Percentiles rank a stretch among this genome's conserved stretches.
phyloP scores from a whole-genome alignment of 2,329 filamentous ascomycete genomes.

The Penicillium sp. region DNA sequence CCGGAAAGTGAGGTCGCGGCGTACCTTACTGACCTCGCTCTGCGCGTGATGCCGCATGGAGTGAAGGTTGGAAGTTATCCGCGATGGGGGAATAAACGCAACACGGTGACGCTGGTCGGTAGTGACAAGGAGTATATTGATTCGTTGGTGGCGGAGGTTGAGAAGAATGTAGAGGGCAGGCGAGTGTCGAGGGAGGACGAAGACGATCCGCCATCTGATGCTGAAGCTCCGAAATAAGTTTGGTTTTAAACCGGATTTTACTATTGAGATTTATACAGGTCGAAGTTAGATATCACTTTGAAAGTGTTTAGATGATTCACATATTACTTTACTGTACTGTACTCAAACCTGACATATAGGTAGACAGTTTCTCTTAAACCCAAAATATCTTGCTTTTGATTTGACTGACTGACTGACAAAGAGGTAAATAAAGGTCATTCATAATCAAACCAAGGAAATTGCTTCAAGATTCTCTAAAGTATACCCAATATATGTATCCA shows the following conservation, averaged over 20 bases:
- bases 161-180: slow-evolving; percentile 68
- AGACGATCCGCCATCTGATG: slow-evolving; percentile 50
- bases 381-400: slow-evolving; percentile 6
- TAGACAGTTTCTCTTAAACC: not conserved
- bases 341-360: no score
- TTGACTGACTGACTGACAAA: not conserved
- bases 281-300: no score
- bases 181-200: slow-evolving; percentile 69
- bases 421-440: not conserved
- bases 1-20: slow-evolving; percentile 79
- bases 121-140: slow-evolving; percentile 74
- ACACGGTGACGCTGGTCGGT: slow-evolving; percentile 84
- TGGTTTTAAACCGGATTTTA: no score
- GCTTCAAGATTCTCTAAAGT: slow-evolving; percentile 16
- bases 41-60: slow-evolving; percentile 66
- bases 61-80: slow-evolving; percentile 97
- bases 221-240: slow-evolving; percentile 16
- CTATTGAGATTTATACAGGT: not conserved
- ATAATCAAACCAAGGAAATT: slow-evolving; percentile 9
- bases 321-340: not conserved
- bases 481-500: slow-evolving; percentile 15
- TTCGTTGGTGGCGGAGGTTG: slow-evolving; percentile 71
- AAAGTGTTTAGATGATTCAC: no score
- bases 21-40: slow-evolving; percentile 76
- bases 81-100: slow-evolving; percentile 79